phyloP scores from a whole-genome alignment of 129 eudicot genomes.

The Oenanthe sinensis region DNA sequence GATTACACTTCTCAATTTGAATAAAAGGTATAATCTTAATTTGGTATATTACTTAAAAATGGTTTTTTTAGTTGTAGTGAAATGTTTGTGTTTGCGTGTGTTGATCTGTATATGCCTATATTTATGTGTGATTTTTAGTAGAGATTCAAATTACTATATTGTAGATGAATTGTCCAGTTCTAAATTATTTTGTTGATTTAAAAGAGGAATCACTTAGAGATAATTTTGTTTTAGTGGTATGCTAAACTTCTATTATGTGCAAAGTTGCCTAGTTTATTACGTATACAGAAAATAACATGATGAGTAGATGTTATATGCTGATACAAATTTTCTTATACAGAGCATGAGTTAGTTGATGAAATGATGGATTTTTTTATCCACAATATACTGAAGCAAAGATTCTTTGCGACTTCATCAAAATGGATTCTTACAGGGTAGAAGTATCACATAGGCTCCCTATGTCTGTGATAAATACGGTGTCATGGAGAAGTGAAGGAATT shows the following conservation, averaged over 20 bases:
- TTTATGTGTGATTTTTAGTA: too few species aligned
- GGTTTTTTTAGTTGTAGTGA: too few species aligned
- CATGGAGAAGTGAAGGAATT: slow-evolving; percentile 99
- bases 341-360: slow-evolving; percentile 97
- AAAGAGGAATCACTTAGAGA: slow-evolving; percentile 99
- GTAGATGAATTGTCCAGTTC: neutral
- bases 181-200: slow-evolving; percentile 20
- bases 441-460: slow-evolving; percentile 97
- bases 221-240: slow-evolving; percentile 98
- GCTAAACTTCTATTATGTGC: slow-evolving; percentile 7
- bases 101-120: too few species aligned
- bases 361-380: slow-evolving; percentile 98
- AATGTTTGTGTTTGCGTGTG: too few species aligned
- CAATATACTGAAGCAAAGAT: slow-evolving; percentile 98
- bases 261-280: neutral
- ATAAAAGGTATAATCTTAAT: too few species aligned
- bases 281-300: neutral
- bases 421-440: slow-evolving; percentile 98
- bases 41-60: too few species aligned
- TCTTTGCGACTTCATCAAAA: slow-evolving; percentile 94
- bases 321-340: slow-evolving; percentile 14
- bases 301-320: neutral
- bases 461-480: slow-evolving; percentile 99
- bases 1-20: too few species aligned
- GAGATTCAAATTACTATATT: neutral